Conservation (phyloP, 2,329 filamentous ascomycete genomes). For the Aspergillus luchuensis region DNA sequence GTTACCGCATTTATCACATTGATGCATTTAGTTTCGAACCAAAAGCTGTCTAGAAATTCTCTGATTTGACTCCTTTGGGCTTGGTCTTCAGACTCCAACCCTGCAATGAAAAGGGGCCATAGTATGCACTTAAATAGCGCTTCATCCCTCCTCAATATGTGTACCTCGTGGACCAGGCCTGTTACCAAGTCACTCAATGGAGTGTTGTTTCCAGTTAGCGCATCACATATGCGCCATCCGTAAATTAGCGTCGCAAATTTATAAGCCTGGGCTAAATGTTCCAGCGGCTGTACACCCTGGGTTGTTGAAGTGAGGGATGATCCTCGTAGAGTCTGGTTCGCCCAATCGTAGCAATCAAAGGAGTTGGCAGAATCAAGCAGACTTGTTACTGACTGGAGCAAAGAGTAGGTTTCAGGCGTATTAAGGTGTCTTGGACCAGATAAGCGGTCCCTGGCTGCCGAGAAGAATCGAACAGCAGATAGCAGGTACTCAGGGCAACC, state of each 20-base stretch:
- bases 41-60: slow-evolving; percentile 17
- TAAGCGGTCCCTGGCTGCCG: slow-evolving; percentile 9
- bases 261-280: slow-evolving; percentile 13
- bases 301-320: neutral
- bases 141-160: slow-evolving; percentile 4
- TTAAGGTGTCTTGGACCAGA: neutral
- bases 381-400: neutral
- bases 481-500: slow-evolving; percentile 17
- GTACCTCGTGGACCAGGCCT: slow-evolving; percentile 12
- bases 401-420: neutral
- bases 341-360: slow-evolving; percentile 11
- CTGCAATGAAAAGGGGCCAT: slow-evolving; percentile 25
- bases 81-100: slow-evolving; percentile 18
- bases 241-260: slow-evolving; percentile 19
- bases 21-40: slow-evolving; percentile 23
- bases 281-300: neutral
- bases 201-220: neutral
- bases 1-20: slow-evolving; percentile 25
- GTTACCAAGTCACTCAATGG: neutral
- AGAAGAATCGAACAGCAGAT: slow-evolving; percentile 15
- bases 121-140: slow-evolving; percentile 27
- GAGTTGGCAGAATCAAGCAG: slow-evolving; percentile 1
- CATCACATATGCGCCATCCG: slow-evolving; percentile 14
- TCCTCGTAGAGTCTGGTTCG: neutral
- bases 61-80: slow-evolving; percentile 9